Conservation (phyloP, 2,329 filamentous ascomycete genomes). For the Talaromyces marneffei region DNA sequence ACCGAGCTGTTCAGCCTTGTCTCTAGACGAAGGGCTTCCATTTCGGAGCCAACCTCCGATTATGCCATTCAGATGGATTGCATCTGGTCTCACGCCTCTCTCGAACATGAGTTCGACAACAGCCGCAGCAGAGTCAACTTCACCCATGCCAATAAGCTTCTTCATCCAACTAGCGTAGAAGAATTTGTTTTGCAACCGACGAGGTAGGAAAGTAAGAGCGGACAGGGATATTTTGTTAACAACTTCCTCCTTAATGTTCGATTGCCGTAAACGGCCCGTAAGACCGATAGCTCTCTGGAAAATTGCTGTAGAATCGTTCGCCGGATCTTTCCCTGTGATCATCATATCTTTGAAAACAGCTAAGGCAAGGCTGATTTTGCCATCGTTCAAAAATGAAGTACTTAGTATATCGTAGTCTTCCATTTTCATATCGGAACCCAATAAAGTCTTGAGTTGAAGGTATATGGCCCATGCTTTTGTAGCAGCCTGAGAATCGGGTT, state of each 20-base stretch:
- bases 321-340: conserved; percentile 50
- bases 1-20: conserved; percentile 61
- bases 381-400: conserved; percentile 62
- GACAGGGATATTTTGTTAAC: conserved; percentile 46
- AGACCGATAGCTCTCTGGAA: conserved; percentile 39
- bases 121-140: conserved; percentile 63
- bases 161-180: conserved; percentile 88
- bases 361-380: conserved; percentile 61
- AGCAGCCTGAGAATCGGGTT: conserved; percentile 45
- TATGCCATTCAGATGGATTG: conserved; percentile 75
- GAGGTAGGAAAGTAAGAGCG: conserved; percentile 49
- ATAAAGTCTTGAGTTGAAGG: conserved; percentile 54
- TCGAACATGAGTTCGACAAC: conserved; percentile 72
- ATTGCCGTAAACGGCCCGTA: conserved; percentile 37
- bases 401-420: conserved; percentile 72
- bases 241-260: conserved; percentile 37
- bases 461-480: conserved; percentile 64
- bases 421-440: conserved; percentile 59
- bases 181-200: conserved; percentile 61
- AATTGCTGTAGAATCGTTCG: conserved; percentile 41
- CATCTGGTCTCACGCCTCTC: conserved; percentile 60
- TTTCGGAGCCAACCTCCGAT: conserved; percentile 71
- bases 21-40: conserved; percentile 48
- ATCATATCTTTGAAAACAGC: conserved; percentile 87
- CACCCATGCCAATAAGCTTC: conserved; percentile 66